These are phyloP conservation scores for Podila horticola DNA, from an alignment of 192 early-diverging fungal genomes.

Conservation along the genomic window DNA sequence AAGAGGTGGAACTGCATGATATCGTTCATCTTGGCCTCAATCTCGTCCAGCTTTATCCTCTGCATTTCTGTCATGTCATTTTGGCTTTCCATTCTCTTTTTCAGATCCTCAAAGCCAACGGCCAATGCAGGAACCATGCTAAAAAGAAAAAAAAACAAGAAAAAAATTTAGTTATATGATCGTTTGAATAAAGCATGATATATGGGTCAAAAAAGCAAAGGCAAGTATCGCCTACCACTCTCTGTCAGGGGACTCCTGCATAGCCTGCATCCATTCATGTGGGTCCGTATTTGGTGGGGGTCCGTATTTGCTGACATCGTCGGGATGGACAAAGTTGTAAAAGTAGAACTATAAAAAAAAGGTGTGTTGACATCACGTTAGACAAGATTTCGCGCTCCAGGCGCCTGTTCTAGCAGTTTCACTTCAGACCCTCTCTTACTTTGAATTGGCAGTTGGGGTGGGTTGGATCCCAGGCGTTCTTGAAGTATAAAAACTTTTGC, in stretches of 20 bases:
- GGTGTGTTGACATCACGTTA: background rate
- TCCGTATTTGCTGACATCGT: slow-evolving; percentile 82
- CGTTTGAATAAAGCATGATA: background rate
- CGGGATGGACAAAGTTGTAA: slow-evolving; percentile 93
- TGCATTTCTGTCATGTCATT: slow-evolving; percentile 73
- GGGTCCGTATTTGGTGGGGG: slow-evolving; percentile 76
- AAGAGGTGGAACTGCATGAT: slow-evolving; percentile 66
- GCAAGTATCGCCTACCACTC: slow-evolving; percentile 64
- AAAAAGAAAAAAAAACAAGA: slow-evolving; percentile 11
- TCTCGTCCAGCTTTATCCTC: slow-evolving; percentile 74
- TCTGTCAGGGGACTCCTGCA: slow-evolving; percentile 88
- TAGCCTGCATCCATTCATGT: slow-evolving; percentile 84
- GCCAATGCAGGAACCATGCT: slow-evolving; percentile 94
- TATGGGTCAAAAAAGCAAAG: background rate
- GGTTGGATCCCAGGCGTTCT: slow-evolving; percentile 81
- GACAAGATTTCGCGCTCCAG: background rate
- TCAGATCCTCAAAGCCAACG: slow-evolving; percentile 89
- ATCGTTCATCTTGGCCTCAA: slow-evolving; percentile 25
- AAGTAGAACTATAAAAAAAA: slow-evolving; percentile 80
- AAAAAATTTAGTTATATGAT: background rate
- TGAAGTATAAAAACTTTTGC: slow-evolving; percentile 73
- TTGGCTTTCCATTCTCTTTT: slow-evolving; percentile 87
- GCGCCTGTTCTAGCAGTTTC: background rate
- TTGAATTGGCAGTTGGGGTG: slow-evolving; percentile 84
- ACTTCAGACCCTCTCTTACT: slow-evolving; percentile 44